Evolutionary conservation across 2,329 filamentous ascomycete genomes (phyloP).

Genomic region (Penicillium sp.): DNA sequence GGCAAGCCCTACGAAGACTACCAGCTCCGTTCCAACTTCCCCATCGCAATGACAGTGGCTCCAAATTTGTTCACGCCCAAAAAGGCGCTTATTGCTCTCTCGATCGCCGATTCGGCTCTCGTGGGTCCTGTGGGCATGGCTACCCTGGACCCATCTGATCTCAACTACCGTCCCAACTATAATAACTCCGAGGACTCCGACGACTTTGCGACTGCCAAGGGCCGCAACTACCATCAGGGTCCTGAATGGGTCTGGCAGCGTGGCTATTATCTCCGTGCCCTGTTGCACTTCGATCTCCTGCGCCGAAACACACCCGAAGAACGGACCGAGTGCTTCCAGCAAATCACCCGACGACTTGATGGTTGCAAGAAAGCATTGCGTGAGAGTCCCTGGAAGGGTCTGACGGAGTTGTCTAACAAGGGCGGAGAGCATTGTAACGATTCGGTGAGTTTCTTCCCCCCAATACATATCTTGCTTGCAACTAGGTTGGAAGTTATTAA

Average conservation of each 20-base stretch:
- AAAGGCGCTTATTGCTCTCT: slow-evolving; percentile 75
- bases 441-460: slow-evolving; percentile 60
- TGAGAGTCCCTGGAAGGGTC: slow-evolving; percentile 78
- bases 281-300: slow-evolving; percentile 84
- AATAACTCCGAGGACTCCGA: slow-evolving; percentile 89
- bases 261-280: slow-evolving; percentile 86
- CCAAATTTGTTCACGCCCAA: slow-evolving; percentile 76
- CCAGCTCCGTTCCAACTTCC: slow-evolving; percentile 89
- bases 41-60: slow-evolving; percentile 92
- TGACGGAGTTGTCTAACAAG: slow-evolving; percentile 92
- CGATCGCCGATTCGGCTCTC: slow-evolving; percentile 72
- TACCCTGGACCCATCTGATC: slow-evolving; percentile 84
- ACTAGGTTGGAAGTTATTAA: slow-evolving; percentile 12
- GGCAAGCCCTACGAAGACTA: slow-evolving; percentile 98
- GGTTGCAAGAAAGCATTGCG: slow-evolving; percentile 82
- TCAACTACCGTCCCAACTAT: slow-evolving; percentile 94
- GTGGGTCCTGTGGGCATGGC: slow-evolving; percentile 91
- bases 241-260: slow-evolving; percentile 98
- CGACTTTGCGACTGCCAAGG: slow-evolving; percentile 89
- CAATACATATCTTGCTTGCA: slow-evolving; percentile 4
- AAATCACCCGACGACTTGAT: slow-evolving; percentile 76
- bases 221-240: slow-evolving; percentile 95
- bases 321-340: slow-evolving; percentile 85
- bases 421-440: slow-evolving; percentile 77
- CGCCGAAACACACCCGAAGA: slow-evolving; percentile 64